These are phyloP conservation scores for Lunasporangiospora selenospora DNA, from an alignment of 192 early-diverging fungal genomes.

Conservation along the genomic window DNA sequence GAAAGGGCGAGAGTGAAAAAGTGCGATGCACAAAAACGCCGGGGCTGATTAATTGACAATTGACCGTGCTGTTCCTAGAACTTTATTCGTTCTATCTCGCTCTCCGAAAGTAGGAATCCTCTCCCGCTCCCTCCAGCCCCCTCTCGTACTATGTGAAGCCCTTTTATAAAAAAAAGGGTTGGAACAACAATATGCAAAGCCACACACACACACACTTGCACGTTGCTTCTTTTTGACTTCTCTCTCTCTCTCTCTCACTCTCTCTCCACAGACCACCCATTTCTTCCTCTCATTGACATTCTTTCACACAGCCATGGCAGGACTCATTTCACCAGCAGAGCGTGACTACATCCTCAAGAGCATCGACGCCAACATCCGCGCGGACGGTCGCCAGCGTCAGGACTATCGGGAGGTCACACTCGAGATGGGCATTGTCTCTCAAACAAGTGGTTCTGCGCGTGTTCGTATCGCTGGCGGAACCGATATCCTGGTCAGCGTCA, in stretches of 20 bases:
- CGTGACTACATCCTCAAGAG: constrained; percentile 85
- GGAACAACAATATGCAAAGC: no score
- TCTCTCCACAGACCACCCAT: neutral
- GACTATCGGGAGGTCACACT: constrained; percentile 81
- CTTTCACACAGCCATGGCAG: constrained; percentile 22
- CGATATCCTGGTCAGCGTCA: constrained; percentile 94
- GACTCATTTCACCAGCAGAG: constrained; percentile 78
- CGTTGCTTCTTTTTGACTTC: neutral
- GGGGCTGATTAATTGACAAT: constrained; percentile 1
- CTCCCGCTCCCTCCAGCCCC: no score
- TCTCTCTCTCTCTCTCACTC: neutral
- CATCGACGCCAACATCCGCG: constrained; percentile 80
- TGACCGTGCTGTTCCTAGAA: no score
- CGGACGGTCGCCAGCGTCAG: constrained; percentile 83
- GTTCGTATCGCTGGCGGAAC: constrained; percentile 83
- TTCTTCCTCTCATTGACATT: no score
- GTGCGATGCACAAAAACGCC: neutral
- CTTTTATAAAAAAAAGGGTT: no score
- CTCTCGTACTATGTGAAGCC: no score
- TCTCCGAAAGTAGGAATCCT: no score
- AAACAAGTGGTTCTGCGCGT: constrained; percentile 90
- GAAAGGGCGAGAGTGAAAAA: neutral
- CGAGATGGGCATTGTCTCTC: constrained; percentile 88
- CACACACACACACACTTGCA: constrained; percentile 2
- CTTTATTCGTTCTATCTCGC: no score